Evolutionary conservation across 768 basidiomycete genomes (phyloP).

Genomic region (Lactifluus hygrophoroides): DNA sequence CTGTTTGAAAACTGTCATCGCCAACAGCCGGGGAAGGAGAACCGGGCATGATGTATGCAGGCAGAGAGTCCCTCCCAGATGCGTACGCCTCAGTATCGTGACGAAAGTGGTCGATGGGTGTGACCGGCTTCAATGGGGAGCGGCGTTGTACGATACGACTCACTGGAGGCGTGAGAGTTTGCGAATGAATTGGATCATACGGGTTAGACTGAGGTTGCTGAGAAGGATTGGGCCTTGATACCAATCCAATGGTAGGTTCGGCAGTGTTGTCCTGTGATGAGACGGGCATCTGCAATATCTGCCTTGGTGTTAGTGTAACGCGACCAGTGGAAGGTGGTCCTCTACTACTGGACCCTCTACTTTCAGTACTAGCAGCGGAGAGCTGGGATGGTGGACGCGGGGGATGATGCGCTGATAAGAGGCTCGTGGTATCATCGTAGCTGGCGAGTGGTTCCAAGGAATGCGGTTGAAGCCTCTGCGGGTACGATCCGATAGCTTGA

Average conservation of each 20-base stretch:
- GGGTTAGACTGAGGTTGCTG: background rate
- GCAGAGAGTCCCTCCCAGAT: conserved; percentile 47
- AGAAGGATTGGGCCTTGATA: background rate
- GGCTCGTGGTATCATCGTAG: background rate
- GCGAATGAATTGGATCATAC: conserved; percentile 1
- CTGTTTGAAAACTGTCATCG: conserved; percentile 61
- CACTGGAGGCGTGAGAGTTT: conserved; percentile 13
- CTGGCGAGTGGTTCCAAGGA: conserved; percentile 4
- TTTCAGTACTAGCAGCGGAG: background rate
- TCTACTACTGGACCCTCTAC: background rate
- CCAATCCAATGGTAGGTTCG: conserved; percentile 5
- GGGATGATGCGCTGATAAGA: background rate
- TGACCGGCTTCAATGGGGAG: conserved; percentile 20
- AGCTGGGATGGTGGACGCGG: conserved; percentile 11
- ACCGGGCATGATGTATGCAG: conserved; percentile 42
- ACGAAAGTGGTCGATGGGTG: conserved; percentile 48
- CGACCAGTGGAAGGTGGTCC: background rate
- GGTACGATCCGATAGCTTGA: conserved; percentile 2
- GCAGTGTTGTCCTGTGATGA: background rate
- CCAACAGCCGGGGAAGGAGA: conserved; percentile 69
- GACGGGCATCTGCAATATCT: background rate
- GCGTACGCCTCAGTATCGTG: conserved; percentile 64
- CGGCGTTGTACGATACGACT: conserved; percentile 12
- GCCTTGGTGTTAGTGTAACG: background rate
- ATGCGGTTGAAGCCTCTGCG: conserved; percentile 3